Conservation (phyloP, 441 rosid genomes). For the Erysimum cheiri region DNA sequence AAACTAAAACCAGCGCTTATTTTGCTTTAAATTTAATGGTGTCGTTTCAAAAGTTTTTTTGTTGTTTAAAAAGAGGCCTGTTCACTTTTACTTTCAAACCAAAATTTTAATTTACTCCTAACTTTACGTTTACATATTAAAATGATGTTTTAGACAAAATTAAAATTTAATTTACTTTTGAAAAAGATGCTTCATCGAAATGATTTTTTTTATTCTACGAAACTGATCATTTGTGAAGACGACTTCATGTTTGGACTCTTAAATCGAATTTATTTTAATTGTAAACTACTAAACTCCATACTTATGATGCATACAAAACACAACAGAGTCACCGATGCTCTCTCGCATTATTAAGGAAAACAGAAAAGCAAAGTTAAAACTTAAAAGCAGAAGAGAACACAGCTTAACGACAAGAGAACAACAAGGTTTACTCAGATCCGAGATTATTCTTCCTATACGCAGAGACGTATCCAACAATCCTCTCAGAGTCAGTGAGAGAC, state of each 20-base stretch:
- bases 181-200: background rate
- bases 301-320: constrained; percentile 17
- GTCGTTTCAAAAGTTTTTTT: no score
- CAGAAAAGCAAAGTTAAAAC: background rate
- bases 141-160: no score
- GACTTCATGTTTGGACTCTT: constrained; percentile 8
- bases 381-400: background rate
- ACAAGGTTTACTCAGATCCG: constrained; percentile 13
- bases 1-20: no score
- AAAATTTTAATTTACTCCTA: no score
- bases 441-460: constrained; percentile 37
- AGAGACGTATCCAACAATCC: constrained; percentile 28
- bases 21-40: no score
- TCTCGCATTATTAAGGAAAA: constrained; percentile 29
- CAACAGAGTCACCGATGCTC: constrained; percentile 3
- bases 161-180: no score
- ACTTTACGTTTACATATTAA: no score
- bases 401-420: background rate
- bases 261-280: background rate
- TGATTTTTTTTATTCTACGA: background rate
- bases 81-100: no score
- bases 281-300: background rate
- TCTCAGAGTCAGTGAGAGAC: constrained; percentile 39
- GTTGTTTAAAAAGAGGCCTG: no score
- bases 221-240: background rate